phyloP scores from a whole-genome alignment of 352 stramenopile species.

The Phytopythium aichiense region DNA sequence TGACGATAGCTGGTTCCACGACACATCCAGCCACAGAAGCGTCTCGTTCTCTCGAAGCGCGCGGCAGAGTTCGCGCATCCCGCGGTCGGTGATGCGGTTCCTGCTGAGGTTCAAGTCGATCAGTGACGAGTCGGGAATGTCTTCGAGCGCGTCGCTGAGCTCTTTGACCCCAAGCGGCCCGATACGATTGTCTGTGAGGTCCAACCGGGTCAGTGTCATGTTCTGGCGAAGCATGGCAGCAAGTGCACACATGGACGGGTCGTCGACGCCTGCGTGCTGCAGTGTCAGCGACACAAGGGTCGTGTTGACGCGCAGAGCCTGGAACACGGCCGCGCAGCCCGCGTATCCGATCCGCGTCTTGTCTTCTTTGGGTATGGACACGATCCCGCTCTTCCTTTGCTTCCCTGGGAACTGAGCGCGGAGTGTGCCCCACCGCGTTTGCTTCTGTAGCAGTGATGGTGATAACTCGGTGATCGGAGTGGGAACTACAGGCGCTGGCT shows the following conservation, averaged over 20 bases:
- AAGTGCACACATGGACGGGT: constrained; percentile 47
- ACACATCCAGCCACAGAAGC: constrained; percentile 55
- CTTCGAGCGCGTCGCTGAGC: constrained; percentile 52
- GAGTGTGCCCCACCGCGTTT: neutral
- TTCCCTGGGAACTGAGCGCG: neutral
- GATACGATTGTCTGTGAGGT: constrained; percentile 50
- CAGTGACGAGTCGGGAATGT: constrained; percentile 57
- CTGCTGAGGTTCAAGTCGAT: constrained; percentile 51
- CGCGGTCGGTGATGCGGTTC: constrained; percentile 47
- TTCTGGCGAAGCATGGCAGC: constrained; percentile 61
- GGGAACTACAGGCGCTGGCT: neutral
- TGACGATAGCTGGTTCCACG: constrained; percentile 57
- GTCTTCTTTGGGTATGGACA: constrained; percentile 1
- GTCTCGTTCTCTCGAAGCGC: constrained; percentile 72
- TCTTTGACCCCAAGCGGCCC: constrained; percentile 37
- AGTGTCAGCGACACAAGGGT: constrained; percentile 44
- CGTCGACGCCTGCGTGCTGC: constrained; percentile 39
- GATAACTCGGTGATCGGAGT: neutral
- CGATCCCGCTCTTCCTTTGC: neutral
- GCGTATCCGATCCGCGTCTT: constrained; percentile 15
- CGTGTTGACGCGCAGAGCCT: constrained; percentile 45
- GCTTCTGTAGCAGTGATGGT: neutral
- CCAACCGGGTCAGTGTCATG: constrained; percentile 48
- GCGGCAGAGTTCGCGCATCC: constrained; percentile 31
- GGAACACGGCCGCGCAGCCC: constrained; percentile 46